These are phyloP conservation scores for Lecanicillium sp. DNA, from an alignment of 2,329 filamentous ascomycete genomes.

Conservation along the genomic window DNA sequence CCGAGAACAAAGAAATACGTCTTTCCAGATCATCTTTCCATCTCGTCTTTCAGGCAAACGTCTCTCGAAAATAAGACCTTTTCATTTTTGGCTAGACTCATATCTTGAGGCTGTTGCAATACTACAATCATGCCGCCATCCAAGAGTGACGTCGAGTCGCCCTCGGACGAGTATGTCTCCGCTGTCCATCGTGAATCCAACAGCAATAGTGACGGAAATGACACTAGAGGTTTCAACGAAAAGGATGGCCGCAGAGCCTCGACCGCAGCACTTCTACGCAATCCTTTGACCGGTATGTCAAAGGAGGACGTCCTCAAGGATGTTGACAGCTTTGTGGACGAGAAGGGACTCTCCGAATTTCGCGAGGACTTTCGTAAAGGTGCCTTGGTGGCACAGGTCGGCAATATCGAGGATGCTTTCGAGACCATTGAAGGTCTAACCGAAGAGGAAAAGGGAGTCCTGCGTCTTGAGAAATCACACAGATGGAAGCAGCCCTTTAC, in stretches of 20 bases:
- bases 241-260: conserved; percentile 12
- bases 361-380: conserved; percentile 42
- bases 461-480: conserved; percentile 20
- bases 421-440: conserved; percentile 18
- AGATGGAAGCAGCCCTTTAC: conserved; percentile 24
- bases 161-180: conserved; percentile 2
- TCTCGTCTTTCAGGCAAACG: too few species aligned
- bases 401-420: conserved; percentile 23
- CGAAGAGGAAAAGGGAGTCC: conserved; percentile 20
- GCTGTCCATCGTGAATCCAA: background rate
- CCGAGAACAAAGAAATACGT: background rate
- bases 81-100: too few species aligned
- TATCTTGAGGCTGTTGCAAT: too few species aligned
- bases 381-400: conserved; percentile 41
- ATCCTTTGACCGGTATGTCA: conserved; percentile 22
- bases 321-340: conserved; percentile 27
- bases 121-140: background rate
- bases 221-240: conserved; percentile 7
- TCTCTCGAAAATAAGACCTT: too few species aligned
- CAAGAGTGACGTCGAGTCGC: conserved; percentile 1
- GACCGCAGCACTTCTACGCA: conserved; percentile 20
- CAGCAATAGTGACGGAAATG: background rate
- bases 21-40: background rate
- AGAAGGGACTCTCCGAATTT: conserved; percentile 24
- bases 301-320: conserved; percentile 22